Evolutionary conservation across 805 yeast genomes (phyloP).

Genomic region (Candida vartiovaarae): DNA sequence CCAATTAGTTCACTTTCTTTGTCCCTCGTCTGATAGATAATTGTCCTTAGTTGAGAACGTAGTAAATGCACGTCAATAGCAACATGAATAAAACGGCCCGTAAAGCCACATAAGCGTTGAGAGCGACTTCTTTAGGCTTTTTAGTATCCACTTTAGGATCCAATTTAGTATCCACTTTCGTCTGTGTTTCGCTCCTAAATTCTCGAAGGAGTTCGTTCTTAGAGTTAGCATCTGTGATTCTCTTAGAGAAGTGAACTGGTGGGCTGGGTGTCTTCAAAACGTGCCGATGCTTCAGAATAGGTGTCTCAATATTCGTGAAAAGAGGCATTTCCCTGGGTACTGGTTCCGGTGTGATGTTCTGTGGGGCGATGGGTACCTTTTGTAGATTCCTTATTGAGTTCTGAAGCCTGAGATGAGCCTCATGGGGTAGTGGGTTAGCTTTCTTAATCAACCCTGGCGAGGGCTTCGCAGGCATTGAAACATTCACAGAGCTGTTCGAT

Average conservation of each 20-base stretch:
- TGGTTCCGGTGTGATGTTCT: neutral
- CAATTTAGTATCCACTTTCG: neutral
- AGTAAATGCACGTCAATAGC: too few relatives aligned
- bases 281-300: neutral
- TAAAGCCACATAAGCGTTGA: too few relatives aligned
- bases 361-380: neutral
- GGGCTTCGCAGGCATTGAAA: too few relatives aligned
- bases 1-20: neutral
- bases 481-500: too few relatives aligned
- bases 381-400: slow-evolving; percentile 1
- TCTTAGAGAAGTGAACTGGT: neutral
- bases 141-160: too few relatives aligned
- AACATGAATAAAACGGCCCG: too few relatives aligned
- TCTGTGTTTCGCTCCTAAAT: slow-evolving; percentile 1
- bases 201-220: slow-evolving; percentile 2
- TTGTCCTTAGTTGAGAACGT: too few relatives aligned
- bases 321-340: neutral
- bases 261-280: neutral
- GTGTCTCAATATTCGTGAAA: neutral
- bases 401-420: neutral
- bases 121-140: too few relatives aligned
- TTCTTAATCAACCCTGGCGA: too few relatives aligned
- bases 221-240: slow-evolving; percentile 1
- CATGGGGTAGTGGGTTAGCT: neutral
- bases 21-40: neutral